Base-by-base conservation (phyloP, 2,329 filamentous ascomycete genomes). In the Cordyceps pruinosa region DNA sequence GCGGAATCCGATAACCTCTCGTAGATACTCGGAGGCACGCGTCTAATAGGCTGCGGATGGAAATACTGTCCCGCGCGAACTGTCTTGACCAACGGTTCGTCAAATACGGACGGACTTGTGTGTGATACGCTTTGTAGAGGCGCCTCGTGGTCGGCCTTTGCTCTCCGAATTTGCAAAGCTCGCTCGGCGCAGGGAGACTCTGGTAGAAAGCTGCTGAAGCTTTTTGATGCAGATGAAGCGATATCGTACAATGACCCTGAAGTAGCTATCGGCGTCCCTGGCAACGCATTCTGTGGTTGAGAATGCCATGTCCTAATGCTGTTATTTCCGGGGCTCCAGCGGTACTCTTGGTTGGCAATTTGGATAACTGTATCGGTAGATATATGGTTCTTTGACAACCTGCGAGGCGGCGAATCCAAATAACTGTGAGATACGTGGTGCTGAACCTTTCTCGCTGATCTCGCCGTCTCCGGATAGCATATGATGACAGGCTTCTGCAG, bases 401-500 rank as follows among this genome's bases (percentile, higher is more conserved):
- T 23, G 2, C 9, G 34, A 4, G n/a, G 13, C 19, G 44, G 53
- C 12, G 34, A 42, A 1, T 19, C 15, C 9, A 17, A 26, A 13
- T 9, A 5, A 21, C 5, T 6, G n/a, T 17, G 46, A 17, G 15
- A 2, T 19, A 37, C 26, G 13, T 19, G 37, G n/a, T 23, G 44
- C 34, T 46, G 46, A 15, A 28, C 32, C 28, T 17, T 35, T 37
- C 12, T 58, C 19, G 30, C 32, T 44, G 46, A 50, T 30, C 46
- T 28, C 13, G 54, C 21, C 9, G 34, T 50, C 21, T 57, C 46
- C 6, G 64, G 57, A 44, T 63, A 65, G 12, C 64, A 59, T 8
- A 64, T 56, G 2, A 59, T 44, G 15, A 69, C 58, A 9, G 66
- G 61, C 48, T 70, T 72, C 46, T 72, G 69, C 12, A 69, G 50